Evolutionary conservation across 805 yeast genomes (phyloP), one percentile per base, ranked within the genome.

Genomic region (Spathaspora hagerdaliae): DNA sequence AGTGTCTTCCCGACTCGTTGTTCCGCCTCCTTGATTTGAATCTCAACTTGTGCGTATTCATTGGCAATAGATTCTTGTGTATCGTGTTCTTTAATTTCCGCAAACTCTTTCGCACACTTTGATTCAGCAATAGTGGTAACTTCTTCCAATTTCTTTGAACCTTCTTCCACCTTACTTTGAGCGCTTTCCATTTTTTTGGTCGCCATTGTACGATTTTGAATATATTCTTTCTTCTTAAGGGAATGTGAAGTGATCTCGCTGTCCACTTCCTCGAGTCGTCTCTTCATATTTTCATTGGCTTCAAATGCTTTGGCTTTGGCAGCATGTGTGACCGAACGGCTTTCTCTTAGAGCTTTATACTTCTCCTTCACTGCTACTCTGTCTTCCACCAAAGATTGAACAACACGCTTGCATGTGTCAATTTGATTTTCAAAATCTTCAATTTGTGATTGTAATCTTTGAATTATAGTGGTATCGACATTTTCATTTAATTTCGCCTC

Each of bases 1-100:
- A 78, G 75, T 0, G 82, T 60, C 45, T 77, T 69, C 1, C 86
- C 87, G 11, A 82, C 60, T 24, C 66, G 63, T 36, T 63, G 64
- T 51, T 85, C 86, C 2, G 82, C 79, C 43, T 69, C 72, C 41
- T 71, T 65, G 13, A 85, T 73, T 15, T 73, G 72, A 31, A 59
- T 54, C 15, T 77, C 72, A 12, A 82, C 68, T 14, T 61, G 66
- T 24, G 64, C 67, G 42, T 80, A 71, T 54, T 81, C 84, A 2
- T 57, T 50, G 24, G 73, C 74, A 10, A 85, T 75, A 1, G 74
- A 68, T 6, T 78, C 79, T 12, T 68, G 61, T 1, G 77, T 67
- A 35, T 74, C 75, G 0, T 73, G 59, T 0, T 65, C 71, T 5
- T 61, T 47, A 1, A 73, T 51, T 3, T 60, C 60, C 1, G 82